Conservation (phyloP, 768 basidiomycete genomes). For the Termitomyces bulborhizus region DNA sequence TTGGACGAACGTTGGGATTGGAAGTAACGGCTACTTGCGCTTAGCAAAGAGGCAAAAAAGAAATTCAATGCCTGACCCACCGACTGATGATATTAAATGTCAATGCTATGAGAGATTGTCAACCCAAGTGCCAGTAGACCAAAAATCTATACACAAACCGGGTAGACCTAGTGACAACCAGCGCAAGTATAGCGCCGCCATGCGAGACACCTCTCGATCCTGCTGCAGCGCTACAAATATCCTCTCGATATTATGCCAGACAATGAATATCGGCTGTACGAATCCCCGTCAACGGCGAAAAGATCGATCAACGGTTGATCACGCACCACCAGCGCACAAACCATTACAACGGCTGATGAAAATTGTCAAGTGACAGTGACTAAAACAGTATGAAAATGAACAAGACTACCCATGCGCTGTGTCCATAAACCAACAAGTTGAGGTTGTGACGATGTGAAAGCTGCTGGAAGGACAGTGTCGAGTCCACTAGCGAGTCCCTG, state of each 20-base stretch:
- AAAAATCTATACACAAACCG: not conserved
- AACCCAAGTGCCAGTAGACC: not conserved
- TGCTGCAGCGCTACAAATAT: not conserved
- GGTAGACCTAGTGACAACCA: not conserved
- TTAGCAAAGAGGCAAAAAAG: not conserved
- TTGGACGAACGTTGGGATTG: not conserved
- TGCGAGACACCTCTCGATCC: conserved; percentile 6
- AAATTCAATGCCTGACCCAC: not conserved
- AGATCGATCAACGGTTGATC: not conserved
- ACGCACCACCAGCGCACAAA: conserved; percentile 3
- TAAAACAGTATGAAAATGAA: not conserved
- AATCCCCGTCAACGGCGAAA: not conserved
- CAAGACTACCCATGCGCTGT: conserved; percentile 46
- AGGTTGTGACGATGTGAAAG: conserved; percentile 57
- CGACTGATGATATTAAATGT: conserved; percentile 1
- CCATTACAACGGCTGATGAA: conserved; percentile 3
- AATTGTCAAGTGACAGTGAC: not conserved
- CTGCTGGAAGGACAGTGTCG: conserved; percentile 70
- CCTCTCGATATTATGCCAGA: not conserved
- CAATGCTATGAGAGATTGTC: not conserved
- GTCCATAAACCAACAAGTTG: conserved; percentile 51
- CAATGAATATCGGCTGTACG: not conserved
- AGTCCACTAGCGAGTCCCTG: conserved; percentile 60
- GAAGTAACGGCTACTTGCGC: not conserved
- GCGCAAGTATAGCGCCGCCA: conserved; percentile 5